Evolutionary conservation across 2,329 filamentous ascomycete species (phyloP).

Genomic region (Stagonosporopsis cucurbitacearum): DNA sequence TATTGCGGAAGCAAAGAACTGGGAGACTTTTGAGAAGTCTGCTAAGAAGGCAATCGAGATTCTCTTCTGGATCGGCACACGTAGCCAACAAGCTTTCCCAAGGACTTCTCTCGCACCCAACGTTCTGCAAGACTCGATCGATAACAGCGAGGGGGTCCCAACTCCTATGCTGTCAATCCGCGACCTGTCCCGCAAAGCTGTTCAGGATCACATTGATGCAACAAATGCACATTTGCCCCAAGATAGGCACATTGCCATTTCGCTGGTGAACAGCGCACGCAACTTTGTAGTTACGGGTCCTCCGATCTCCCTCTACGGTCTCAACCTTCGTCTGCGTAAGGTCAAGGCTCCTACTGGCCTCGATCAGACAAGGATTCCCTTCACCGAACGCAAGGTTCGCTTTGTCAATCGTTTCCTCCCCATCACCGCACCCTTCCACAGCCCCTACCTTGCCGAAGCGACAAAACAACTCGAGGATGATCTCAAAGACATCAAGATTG

Average conservation of each 20-base stretch:
- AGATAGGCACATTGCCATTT: slow-evolving; percentile 93
- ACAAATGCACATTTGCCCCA: slow-evolving; percentile 95
- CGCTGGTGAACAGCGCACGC: slow-evolving; percentile 92
- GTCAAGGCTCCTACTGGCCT: slow-evolving; percentile 97
- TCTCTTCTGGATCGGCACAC: slow-evolving; percentile 97
- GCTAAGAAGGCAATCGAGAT: slow-evolving; percentile 83
- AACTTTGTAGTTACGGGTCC: slow-evolving; percentile 97
- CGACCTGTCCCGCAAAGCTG: slow-evolving; percentile 83
- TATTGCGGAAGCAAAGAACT: slow-evolving; percentile 87
- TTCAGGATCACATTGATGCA: slow-evolving; percentile 95
- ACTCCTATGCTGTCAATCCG: slow-evolving; percentile 98
- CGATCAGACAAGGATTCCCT: slow-evolving; percentile 92
- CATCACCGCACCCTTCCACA: slow-evolving; percentile 98
- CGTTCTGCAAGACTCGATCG: slow-evolving; percentile 89
- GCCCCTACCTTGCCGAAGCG: slow-evolving; percentile 85
- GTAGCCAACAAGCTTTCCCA: slow-evolving; percentile 96
- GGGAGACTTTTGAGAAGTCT: slow-evolving; percentile 87
- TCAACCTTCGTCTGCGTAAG: slow-evolving; percentile 93
- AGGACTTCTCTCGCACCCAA: slow-evolving; percentile 90
- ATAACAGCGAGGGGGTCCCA: slow-evolving; percentile 91
- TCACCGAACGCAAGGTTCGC: slow-evolving; percentile 93
- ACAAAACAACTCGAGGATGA: slow-evolving; percentile 85
- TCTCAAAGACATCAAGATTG: slow-evolving; percentile 79
- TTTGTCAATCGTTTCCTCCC: slow-evolving; percentile 97
- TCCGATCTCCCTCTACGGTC: slow-evolving; percentile 92